phyloP scores from a whole-genome alignment of 805 yeast species.

The Scheffersomyces lignosus region DNA sequence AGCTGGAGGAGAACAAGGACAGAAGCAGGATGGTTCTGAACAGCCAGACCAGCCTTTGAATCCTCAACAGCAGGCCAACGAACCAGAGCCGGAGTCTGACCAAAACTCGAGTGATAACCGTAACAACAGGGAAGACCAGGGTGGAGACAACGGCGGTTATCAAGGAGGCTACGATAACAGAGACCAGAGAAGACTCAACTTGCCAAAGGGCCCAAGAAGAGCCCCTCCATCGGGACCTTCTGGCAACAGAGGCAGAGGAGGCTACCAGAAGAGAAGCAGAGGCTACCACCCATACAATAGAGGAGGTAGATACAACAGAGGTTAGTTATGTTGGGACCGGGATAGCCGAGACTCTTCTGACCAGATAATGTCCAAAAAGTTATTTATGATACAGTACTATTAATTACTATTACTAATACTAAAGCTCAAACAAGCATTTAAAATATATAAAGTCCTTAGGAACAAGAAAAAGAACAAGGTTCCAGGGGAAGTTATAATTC shows the following conservation, averaged over 20 bases:
- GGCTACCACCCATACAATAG: slow-evolving; percentile 47
- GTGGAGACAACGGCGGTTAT: slow-evolving; percentile 18
- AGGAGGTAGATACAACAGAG: slow-evolving; percentile 43
- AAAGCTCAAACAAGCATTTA: no score
- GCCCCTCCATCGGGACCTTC: slow-evolving; percentile 41
- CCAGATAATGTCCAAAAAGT: no score
- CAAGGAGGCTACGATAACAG: slow-evolving; percentile 16
- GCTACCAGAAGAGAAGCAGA: slow-evolving; percentile 27
- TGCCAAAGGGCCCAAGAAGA: slow-evolving; percentile 55
- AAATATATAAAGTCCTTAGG: no score
- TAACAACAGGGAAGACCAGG: slow-evolving; percentile 17
- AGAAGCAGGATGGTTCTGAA: slow-evolving; percentile 16
- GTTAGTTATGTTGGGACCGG: no score
- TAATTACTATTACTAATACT: no score
- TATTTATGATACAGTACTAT: no score
- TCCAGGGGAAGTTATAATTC: no score
- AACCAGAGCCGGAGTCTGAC: slow-evolving; percentile 7
- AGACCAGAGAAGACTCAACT: slow-evolving; percentile 31
- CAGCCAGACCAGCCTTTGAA: slow-evolving; percentile 41
- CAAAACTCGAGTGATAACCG: slow-evolving; percentile 12
- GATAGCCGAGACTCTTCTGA: no score
- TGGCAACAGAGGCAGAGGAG: slow-evolving; percentile 33
- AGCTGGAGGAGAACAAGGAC: slow-evolving; percentile 19
- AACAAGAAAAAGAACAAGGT: no score
- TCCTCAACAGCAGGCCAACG: slow-evolving; percentile 38